These are phyloP conservation scores for Penicillium sp. DNA, from an alignment of 2,329 filamentous ascomycete species.

Conservation along the genomic window DNA sequence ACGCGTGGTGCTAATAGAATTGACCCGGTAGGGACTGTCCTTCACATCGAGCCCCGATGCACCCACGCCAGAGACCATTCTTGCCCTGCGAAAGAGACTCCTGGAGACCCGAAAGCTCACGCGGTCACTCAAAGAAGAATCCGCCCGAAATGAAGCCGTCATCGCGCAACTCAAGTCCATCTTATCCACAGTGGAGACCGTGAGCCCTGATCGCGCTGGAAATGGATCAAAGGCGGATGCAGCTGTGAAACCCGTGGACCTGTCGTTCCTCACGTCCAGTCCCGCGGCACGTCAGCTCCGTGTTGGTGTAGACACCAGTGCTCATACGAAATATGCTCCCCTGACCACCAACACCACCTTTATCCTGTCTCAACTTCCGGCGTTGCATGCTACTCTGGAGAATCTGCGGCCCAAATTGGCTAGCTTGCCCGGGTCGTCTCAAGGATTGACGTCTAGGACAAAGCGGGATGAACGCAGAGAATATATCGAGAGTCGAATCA, in stretches of 20 bases:
- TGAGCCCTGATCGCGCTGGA: constrained; percentile 15
- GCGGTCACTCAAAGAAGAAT: constrained; percentile 62
- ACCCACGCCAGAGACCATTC: constrained; percentile 63
- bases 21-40: constrained; percentile 30
- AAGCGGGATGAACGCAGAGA: constrained; percentile 66
- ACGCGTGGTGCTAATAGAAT: not conserved
- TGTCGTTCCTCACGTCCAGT: constrained; percentile 53
- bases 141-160: constrained; percentile 64
- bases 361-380: constrained; percentile 73
- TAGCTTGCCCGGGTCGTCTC: constrained; percentile 33
- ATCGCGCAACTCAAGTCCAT: constrained; percentile 59
- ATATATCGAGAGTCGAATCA: constrained; percentile 77
- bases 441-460: constrained; percentile 40
- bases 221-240: constrained; percentile 7
- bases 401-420: constrained; percentile 61
- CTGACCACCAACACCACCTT: constrained; percentile 55
- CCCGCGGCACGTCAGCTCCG: constrained; percentile 43
- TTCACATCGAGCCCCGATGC: constrained; percentile 31
- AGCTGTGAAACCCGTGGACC: constrained; percentile 30
- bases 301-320: constrained; percentile 36
- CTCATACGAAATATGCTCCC: constrained; percentile 31
- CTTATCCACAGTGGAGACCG: constrained; percentile 35
- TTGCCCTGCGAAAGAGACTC: constrained; percentile 64
- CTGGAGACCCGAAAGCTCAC: constrained; percentile 75
- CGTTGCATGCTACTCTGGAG: constrained; percentile 64